Evolutionary conservation across 768 basidiomycete genomes (phyloP).

Genomic region (Butyriboletus loyo): DNA sequence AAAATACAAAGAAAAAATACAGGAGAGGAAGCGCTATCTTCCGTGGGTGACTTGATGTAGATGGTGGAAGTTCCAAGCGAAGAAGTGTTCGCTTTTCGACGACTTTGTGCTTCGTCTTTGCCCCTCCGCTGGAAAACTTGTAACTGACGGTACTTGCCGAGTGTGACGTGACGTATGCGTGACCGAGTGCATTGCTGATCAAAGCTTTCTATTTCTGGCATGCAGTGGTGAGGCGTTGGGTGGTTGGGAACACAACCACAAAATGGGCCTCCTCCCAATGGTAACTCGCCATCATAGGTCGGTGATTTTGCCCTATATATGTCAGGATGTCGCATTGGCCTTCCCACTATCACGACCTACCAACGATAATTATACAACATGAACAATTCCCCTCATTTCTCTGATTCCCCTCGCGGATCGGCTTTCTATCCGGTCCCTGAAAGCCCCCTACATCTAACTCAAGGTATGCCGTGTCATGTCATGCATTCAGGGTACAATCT

Average conservation of each 20-base stretch:
- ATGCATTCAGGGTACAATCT: background rate
- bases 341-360: background rate
- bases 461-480: constrained; percentile 9
- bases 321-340: constrained; percentile 1
- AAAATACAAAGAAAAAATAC: constrained; percentile 9
- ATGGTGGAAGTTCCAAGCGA: constrained; percentile 35
- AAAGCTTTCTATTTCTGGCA: constrained; percentile 23
- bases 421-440: constrained; percentile 4
- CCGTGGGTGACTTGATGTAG: constrained; percentile 10
- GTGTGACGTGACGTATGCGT: constrained; percentile 25
- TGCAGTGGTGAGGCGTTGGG: background rate
- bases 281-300: constrained; percentile 1
- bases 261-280: background rate
- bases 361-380: constrained; percentile 18
- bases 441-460: background rate
- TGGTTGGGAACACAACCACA: background rate
- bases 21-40: background rate
- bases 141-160: constrained; percentile 25
- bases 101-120: constrained; percentile 17
- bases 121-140: constrained; percentile 23
- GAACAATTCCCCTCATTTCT: constrained; percentile 13
- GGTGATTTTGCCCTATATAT: constrained; percentile 10
- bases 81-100: constrained; percentile 30
- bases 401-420: constrained; percentile 19
- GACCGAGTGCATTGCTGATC: constrained; percentile 11